Percentiles rank a stretch among this genome's conserved stretches.
phyloP scores from a whole-genome alignment of 225 moss, liverwort and hornwort species.

The Climacium dendroides region DNA sequence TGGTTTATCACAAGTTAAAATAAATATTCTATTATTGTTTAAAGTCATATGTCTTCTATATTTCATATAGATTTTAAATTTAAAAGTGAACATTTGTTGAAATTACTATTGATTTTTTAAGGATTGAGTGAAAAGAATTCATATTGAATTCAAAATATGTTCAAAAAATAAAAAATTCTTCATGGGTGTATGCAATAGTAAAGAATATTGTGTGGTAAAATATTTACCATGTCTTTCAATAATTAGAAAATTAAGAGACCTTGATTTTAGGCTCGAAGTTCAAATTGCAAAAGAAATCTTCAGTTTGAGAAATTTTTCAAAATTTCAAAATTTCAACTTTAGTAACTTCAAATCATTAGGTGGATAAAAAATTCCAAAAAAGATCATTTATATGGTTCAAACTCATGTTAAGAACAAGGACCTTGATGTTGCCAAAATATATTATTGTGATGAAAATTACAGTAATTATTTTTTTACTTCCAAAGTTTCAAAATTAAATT shows the following conservation, averaged over 20 bases:
- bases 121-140: no score
- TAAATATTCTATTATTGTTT: not conserved
- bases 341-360: not conserved
- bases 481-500: no score
- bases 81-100: not conserved
- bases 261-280: not conserved
- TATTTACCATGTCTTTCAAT: not conserved
- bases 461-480: no score
- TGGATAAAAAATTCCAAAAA: not conserved
- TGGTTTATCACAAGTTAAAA: not conserved
- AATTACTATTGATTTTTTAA: no score
- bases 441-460: no score
- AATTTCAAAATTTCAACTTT: not conserved
- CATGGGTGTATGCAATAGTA: accelerated
- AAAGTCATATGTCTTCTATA: not conserved
- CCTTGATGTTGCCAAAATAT: not conserved
- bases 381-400: not conserved
- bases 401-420: not conserved
- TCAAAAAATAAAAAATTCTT: not conserved
- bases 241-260: not conserved
- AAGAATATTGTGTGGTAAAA: not conserved
- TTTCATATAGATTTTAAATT: not conserved
- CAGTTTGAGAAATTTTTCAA: not conserved
- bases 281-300: not conserved
- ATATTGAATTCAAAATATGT: not conserved